These are phyloP conservation scores for Podospora pseudoanserina DNA, from an alignment of 495 filamentous ascomycete species.

Conservation along the genomic window DNA sequence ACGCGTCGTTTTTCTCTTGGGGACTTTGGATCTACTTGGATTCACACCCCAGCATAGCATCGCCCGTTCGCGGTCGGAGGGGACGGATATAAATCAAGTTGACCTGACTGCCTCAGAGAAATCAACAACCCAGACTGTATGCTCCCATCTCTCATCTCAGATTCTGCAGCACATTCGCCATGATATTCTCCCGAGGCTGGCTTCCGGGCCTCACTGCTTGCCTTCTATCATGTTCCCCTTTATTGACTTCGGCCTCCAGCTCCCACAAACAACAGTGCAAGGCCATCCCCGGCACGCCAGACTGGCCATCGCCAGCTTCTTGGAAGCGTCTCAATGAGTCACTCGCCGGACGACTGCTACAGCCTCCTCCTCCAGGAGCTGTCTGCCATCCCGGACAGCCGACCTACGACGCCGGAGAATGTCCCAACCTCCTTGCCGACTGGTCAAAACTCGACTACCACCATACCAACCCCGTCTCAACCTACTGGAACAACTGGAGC, in stretches of 20 bases:
- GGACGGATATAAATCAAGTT: neutral
- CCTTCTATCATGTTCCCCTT: neutral
- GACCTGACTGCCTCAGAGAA: neutral
- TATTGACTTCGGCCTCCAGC: neutral
- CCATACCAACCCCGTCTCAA: constrained; percentile 36
- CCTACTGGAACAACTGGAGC: constrained; percentile 41
- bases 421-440: constrained; percentile 29
- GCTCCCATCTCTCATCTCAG: neutral
- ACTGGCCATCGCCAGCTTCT: constrained; percentile 32
- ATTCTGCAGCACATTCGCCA: neutral
- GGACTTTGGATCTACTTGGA: neutral
- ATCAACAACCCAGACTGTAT: neutral
- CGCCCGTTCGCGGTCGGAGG: neutral
- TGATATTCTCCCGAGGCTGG: neutral
- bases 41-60: neutral
- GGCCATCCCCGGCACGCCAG: constrained; percentile 29
- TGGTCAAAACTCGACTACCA: constrained; percentile 40
- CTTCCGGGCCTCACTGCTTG: neutral
- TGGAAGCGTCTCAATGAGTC: constrained; percentile 37
- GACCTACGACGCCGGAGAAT: constrained; percentile 34
- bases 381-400: constrained; percentile 50
- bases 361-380: constrained; percentile 49
- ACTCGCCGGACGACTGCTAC: constrained; percentile 49
- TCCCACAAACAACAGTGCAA: constrained; percentile 30
- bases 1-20: neutral